Conservation (phyloP, 768 basidiomycete genomes). For the Kwoniella pini region DNA sequence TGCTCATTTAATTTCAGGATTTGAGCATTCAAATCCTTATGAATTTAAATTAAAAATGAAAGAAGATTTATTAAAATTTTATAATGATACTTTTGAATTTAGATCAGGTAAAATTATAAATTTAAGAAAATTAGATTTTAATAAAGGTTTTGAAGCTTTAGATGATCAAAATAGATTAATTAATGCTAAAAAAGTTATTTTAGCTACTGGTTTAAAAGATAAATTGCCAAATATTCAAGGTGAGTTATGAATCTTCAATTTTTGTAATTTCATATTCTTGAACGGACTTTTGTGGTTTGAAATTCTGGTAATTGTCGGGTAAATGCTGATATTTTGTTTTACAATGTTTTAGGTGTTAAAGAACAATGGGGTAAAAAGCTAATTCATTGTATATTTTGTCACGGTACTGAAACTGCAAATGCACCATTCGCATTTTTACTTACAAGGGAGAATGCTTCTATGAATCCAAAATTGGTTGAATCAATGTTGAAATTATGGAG, state of each 20-base stretch:
- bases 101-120: conserved; percentile 18
- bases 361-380: conserved; percentile 37
- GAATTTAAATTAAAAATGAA: conserved; percentile 8
- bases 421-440: conserved; percentile 31
- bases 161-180: conserved; percentile 25
- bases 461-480: conserved; percentile 24
- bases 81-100: conserved; percentile 9
- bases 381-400: conserved; percentile 44
- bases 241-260: conserved; percentile 1
- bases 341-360: conserved; percentile 19
- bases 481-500: conserved; percentile 27
- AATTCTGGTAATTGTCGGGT: no score
- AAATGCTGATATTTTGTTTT: neutral
- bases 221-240: conserved; percentile 30
- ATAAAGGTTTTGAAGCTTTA: conserved; percentile 19
- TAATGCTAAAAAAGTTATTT: conserved; percentile 25
- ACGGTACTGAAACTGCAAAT: conserved; percentile 38
- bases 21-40: conserved; percentile 22
- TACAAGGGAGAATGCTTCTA: conserved; percentile 3
- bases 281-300: no score
- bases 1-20: conserved; percentile 32
- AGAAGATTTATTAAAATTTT: conserved; percentile 15
- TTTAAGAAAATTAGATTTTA: neutral
- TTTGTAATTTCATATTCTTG: neutral
- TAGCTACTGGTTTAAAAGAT: conserved; percentile 40